phyloP scores from a whole-genome alignment of 2,329 filamentous ascomycete genomes.

The Fusarium beomiforme region DNA sequence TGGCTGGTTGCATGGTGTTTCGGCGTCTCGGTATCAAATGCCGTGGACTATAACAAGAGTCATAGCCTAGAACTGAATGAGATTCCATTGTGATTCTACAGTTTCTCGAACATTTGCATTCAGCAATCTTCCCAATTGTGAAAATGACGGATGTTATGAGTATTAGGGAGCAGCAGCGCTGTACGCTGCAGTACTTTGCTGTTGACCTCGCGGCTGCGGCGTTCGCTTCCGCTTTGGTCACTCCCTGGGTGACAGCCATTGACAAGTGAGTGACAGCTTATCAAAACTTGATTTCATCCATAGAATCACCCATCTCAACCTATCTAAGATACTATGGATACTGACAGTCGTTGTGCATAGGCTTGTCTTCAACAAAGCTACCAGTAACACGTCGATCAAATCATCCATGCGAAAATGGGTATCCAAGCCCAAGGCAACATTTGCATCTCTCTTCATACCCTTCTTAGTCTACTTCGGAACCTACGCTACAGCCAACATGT shows the following conservation, averaged over 20 bases:
- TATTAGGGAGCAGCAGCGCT: conserved; percentile 34
- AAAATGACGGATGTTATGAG: conserved; percentile 41
- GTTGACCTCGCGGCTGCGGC: conserved; percentile 37
- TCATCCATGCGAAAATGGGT: conserved; percentile 37
- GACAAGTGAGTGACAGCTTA: conserved; percentile 30
- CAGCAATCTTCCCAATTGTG: neutral
- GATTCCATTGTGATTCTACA: neutral
- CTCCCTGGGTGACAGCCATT: conserved; percentile 42
- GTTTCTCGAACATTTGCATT: neutral
- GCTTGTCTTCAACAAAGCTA: conserved; percentile 40
- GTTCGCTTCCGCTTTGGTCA: conserved; percentile 39
- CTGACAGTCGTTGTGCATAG: conserved; percentile 3
- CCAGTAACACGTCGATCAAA: conserved; percentile 32
- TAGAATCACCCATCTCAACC: rapidly evolving
- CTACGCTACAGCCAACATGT: conserved; percentile 41
- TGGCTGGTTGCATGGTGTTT: conserved; percentile 14
- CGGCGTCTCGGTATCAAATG: conserved; percentile 4
- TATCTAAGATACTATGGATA: rapidly evolving
- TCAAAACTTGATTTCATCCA: neutral
- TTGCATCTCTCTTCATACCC: conserved; percentile 36
- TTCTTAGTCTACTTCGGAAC: conserved; percentile 43
- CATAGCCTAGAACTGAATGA: neutral
- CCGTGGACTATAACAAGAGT: conserved; percentile 16
- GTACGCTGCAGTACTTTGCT: conserved; percentile 40
- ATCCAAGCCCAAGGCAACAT: conserved; percentile 32